Evolutionary conservation across 2,329 filamentous ascomycete genomes (phyloP).

Genomic region (Westerdykella sp.): DNA sequence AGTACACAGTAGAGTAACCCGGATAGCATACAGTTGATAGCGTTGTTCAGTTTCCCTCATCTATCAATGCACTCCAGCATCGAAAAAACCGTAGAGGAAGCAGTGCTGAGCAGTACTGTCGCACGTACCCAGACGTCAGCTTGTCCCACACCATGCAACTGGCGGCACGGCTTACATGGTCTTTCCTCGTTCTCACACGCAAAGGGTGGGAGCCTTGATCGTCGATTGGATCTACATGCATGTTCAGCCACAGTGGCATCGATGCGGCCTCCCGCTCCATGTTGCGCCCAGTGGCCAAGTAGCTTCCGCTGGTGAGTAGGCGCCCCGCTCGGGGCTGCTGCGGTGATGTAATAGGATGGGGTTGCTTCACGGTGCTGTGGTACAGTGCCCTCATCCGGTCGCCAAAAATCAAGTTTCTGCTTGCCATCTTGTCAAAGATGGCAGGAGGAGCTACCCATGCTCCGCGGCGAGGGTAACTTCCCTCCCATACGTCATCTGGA

Average conservation of each 20-base stretch:
- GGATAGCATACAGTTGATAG: no score
- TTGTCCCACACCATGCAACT: background rate
- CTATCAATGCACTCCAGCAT: no score
- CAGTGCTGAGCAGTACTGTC: no score
- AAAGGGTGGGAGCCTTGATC: conserved; percentile 25
- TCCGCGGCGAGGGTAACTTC: conserved; percentile 9
- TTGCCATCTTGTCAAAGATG: conserved; percentile 13
- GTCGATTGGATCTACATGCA: conserved; percentile 24
- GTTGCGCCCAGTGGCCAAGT: conserved; percentile 22
- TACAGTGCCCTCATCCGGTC: conserved; percentile 18
- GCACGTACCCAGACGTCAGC: no score
- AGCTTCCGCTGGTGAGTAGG: conserved; percentile 17
- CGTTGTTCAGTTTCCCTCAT: no score
- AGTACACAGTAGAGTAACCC: no score
- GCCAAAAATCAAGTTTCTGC: conserved; percentile 36
- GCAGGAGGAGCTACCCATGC: conserved; percentile 34
- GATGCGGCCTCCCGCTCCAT: conserved; percentile 19
- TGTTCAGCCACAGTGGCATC: conserved; percentile 24
- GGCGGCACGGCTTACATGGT: background rate
- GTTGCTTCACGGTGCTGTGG: conserved; percentile 20
- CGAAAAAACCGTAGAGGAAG: no score
- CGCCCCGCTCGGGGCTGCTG: conserved; percentile 29
- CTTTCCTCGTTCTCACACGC: conserved; percentile 8
- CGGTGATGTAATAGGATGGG: conserved; percentile 33
- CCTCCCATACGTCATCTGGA: conserved; percentile 30